Percentiles rank a stretch among this genome's conserved stretches.
phyloP scores from a whole-genome alignment of 768 basidiomycete species.

The Trichaptum fuscoviolaceum region DNA sequence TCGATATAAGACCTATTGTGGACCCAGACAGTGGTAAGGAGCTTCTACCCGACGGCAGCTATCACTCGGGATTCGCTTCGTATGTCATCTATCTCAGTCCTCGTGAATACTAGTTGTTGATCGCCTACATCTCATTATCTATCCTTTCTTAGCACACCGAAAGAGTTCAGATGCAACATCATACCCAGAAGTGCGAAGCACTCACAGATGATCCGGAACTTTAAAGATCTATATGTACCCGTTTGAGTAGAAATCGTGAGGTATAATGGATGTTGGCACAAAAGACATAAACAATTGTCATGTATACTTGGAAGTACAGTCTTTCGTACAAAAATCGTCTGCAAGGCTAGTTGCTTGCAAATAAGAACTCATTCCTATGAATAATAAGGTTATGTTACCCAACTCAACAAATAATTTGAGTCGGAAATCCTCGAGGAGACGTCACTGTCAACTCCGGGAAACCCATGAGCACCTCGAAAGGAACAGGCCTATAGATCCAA shows the following conservation, averaged over 20 bases:
- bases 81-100: background rate
- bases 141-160: background rate
- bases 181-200: background rate
- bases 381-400: background rate
- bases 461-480: background rate
- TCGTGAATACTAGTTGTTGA: background rate
- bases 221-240: background rate
- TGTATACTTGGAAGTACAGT: too few relatives aligned
- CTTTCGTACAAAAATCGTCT: too few relatives aligned
- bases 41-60: background rate
- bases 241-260: background rate
- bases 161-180: background rate
- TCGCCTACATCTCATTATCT: background rate
- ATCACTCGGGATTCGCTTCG: background rate
- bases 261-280: too few relatives aligned
- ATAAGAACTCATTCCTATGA: too few relatives aligned
- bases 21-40: background rate
- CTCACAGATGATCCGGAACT: background rate
- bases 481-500: conserved; percentile 52
- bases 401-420: background rate
- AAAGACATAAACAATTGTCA: too few relatives aligned
- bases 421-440: background rate
- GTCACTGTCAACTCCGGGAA: background rate
- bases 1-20: conserved; percentile 14
- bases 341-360: too few relatives aligned